Evolutionary conservation across 768 basidiomycete species (phyloP).

Genomic region (Hypholoma sublateritium): DNA sequence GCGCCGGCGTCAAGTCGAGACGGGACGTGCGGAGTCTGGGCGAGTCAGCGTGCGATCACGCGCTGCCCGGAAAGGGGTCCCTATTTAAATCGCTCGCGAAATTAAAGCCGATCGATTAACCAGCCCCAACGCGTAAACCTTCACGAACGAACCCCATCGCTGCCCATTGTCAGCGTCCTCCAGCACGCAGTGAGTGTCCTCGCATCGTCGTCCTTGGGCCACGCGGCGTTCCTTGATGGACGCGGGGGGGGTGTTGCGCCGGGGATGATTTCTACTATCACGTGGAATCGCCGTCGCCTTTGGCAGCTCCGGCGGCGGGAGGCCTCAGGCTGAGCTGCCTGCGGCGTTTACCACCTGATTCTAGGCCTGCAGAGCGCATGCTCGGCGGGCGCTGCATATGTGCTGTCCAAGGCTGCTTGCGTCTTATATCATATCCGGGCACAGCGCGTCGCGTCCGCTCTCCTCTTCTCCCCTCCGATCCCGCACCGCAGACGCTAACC

Average conservation of each 20-base stretch:
- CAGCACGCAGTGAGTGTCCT: background rate
- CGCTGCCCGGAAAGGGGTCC: conserved; percentile 10
- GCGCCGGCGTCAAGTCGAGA: background rate
- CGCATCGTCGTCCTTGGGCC: background rate
- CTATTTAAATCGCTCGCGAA: conserved; percentile 11
- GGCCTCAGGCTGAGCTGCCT: background rate
- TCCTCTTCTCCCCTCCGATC: background rate
- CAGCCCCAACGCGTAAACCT: background rate
- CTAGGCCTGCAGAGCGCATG: background rate
- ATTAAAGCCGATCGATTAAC: conserved; percentile 8
- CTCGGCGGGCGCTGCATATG: background rate
- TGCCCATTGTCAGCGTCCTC: background rate
- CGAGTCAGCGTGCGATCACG: conserved; percentile 16
- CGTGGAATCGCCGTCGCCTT: conserved; percentile 11
- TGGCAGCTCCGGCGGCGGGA: background rate
- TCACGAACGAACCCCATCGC: background rate
- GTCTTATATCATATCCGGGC: background rate
- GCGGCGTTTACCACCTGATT: conserved; percentile 17
- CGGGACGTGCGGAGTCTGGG: conserved; percentile 8
- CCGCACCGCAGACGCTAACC: conserved; percentile 3
- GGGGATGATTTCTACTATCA: conserved; percentile 12
- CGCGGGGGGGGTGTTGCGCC: background rate
- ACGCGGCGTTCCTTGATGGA: background rate
- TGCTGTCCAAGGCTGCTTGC: background rate
- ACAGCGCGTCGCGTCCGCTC: background rate